Evolutionary conservation across 2,329 filamentous ascomycete species (phyloP).

Genomic region (Aspergillus fumigatiaffinis): DNA sequence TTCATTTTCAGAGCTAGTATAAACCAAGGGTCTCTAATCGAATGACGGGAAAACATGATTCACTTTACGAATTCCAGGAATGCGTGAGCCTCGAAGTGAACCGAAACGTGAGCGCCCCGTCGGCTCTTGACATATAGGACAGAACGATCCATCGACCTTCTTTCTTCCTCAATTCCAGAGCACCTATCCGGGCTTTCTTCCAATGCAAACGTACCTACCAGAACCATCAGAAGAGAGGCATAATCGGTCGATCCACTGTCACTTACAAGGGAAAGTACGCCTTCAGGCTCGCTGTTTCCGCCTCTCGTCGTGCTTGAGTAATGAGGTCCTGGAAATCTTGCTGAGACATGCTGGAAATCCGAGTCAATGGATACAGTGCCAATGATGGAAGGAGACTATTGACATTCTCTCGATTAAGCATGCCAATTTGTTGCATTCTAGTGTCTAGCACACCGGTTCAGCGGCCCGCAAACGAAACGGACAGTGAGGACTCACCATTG

Average conservation of each 20-base stretch:
- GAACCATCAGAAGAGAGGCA: conserved; percentile 15
- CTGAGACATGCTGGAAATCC: conserved; percentile 38
- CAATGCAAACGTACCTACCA: conserved; percentile 45
- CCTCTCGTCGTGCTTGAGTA: conserved; percentile 36
- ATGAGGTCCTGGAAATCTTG: conserved; percentile 37
- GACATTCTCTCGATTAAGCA: conserved; percentile 36
- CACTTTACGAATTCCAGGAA: neutral
- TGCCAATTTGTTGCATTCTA: conserved; percentile 41
- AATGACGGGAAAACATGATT: neutral
- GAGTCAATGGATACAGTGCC: conserved; percentile 44
- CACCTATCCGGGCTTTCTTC: conserved; percentile 30
- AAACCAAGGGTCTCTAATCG: neutral
- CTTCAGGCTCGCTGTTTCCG: conserved; percentile 34
- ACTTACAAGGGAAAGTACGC: conserved; percentile 46
- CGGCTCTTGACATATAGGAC: neutral
- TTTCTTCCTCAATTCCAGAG: neutral
- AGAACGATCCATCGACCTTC: neutral
- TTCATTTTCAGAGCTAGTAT: neutral
- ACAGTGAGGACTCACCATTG: conserved; percentile 48
- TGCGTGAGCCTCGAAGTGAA: neutral
- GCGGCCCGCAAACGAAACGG: neutral
- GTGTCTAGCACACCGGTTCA: conserved; percentile 35
- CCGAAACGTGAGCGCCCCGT: neutral
- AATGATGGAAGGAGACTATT: conserved; percentile 37
- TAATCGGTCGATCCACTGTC: neutral